Evolutionary conservation across 2,329 filamentous ascomycete genomes (phyloP).

Genomic region (Colletotrichum chrysophilum): DNA sequence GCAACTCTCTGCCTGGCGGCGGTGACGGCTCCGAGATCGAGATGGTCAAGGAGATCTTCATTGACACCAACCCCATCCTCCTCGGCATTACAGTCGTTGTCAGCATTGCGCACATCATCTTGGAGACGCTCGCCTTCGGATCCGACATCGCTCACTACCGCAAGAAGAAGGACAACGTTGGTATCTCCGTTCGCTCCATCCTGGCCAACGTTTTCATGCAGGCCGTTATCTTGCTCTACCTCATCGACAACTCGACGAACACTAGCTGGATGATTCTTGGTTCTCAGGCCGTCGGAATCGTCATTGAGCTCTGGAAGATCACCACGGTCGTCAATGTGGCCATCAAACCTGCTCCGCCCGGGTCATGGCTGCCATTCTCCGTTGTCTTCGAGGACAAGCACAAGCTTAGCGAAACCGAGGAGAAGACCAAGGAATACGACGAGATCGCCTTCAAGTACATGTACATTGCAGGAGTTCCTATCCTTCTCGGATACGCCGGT

Average conservation of each 20-base stretch:
- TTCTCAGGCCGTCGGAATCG: constrained; percentile 82
- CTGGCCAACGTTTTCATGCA: constrained; percentile 99
- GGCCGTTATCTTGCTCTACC: constrained; percentile 90
- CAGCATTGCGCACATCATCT: constrained; percentile 88
- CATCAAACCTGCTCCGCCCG: constrained; percentile 70
- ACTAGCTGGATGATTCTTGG: constrained; percentile 99
- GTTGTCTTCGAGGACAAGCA: constrained; percentile 96
- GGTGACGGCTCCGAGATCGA: constrained; percentile 95
- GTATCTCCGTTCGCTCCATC: constrained; percentile 94
- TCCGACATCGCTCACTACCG: constrained; percentile 98
- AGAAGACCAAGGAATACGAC: constrained; percentile 98
- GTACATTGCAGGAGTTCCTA: constrained; percentile 88
- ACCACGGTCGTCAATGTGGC: constrained; percentile 94
- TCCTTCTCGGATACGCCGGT: constrained; percentile 85
- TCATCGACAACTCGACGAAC: constrained; percentile 96
- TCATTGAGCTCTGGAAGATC: constrained; percentile 85
- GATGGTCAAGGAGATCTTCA: constrained; percentile 93
- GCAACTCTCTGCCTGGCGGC: constrained; percentile 72
- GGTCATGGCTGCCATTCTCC: constrained; percentile 77
- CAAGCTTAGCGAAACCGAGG: constrained; percentile 90
- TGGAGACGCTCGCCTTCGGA: constrained; percentile 96
- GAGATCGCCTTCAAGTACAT: constrained; percentile 97
- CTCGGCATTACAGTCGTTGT: constrained; percentile 85
- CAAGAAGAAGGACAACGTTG: constrained; percentile 99
- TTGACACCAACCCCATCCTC: constrained; percentile 93